Percentiles rank a stretch among this genome's conserved stretches.
Evolutionary conservation across 805 yeast species (phyloP).

Genomic region (Pichia membranifaciens): DNA sequence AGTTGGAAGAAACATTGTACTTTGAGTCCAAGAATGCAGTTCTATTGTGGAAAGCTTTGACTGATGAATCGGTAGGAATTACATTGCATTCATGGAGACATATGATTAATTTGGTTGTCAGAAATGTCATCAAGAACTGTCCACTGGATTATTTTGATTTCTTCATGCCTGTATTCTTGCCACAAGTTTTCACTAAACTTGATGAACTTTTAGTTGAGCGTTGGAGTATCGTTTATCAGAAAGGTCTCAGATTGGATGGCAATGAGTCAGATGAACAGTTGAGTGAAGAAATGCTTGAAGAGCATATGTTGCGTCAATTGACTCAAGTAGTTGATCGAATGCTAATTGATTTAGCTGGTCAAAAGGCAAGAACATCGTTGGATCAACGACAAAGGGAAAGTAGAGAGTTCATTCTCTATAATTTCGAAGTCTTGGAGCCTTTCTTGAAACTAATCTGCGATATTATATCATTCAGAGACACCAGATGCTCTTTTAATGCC

Average conservation of each 20-base stretch:
- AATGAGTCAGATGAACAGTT: constrained; percentile 66
- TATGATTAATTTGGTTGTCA: constrained; percentile 81
- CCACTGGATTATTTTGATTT: constrained; percentile 62
- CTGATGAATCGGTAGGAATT: constrained; percentile 78
- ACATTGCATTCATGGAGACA: constrained; percentile 97
- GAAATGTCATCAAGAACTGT: constrained; percentile 84
- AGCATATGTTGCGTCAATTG: constrained; percentile 84
- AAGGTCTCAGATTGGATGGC: constrained; percentile 52
- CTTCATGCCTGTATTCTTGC: constrained; percentile 74
- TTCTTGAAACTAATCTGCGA: constrained; percentile 70
- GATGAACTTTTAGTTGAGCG: constrained; percentile 66
- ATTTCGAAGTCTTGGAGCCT: constrained; percentile 67
- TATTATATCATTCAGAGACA: constrained; percentile 76
- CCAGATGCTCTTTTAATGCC: constrained; percentile 88
- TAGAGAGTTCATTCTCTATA: constrained; percentile 58
- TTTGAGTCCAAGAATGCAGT: constrained; percentile 78
- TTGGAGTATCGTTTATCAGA: constrained; percentile 66
- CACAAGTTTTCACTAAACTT: constrained; percentile 64
- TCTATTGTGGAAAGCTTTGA: constrained; percentile 77
- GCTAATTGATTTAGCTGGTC: constrained; percentile 83
- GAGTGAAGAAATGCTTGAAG: constrained; percentile 98
- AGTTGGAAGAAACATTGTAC: constrained; percentile 82
- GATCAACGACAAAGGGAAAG: constrained; percentile 60
- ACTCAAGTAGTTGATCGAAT: constrained; percentile 88
- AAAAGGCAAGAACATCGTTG: constrained; percentile 44